Percentiles rank a stretch among this genome's conserved stretches.
Evolutionary conservation across 2,329 filamentous ascomycete species (phyloP).

Genomic region (Ophiostoma ulmi): DNA sequence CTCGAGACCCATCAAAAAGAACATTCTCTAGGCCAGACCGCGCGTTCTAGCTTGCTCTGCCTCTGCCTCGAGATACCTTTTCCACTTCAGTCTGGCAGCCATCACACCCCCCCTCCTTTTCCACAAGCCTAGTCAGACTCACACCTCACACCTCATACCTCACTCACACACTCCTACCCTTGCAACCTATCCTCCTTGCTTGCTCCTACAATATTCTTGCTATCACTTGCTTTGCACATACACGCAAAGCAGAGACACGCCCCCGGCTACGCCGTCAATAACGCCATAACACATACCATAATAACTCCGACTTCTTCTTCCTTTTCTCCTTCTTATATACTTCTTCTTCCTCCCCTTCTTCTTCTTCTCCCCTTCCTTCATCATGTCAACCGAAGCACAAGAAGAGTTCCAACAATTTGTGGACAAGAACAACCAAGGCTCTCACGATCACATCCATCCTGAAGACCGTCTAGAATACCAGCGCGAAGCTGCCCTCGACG

Average conservation of each 20-base stretch:
- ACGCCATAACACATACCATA: background rate
- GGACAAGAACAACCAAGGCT: constrained; percentile 48
- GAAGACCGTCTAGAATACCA: constrained; percentile 13
- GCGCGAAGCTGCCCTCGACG: constrained; percentile 37
- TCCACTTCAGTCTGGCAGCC: background rate
- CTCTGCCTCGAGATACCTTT: background rate
- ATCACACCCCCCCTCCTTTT: background rate
- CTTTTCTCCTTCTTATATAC: constrained; percentile 13
- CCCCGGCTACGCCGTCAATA: background rate
- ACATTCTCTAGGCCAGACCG: constrained; percentile 3
- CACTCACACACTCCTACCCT: background rate
- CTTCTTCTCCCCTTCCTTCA: constrained; percentile 31
- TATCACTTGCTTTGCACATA: constrained; percentile 9
- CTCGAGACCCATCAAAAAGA: background rate
- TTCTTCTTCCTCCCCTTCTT: constrained; percentile 26
- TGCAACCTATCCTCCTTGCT: constrained; percentile 1
- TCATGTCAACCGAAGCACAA: constrained; percentile 53
- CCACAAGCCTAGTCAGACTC: background rate
- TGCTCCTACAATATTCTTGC: constrained; percentile 8
- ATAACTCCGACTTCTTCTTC: background rate
- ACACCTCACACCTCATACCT: background rate
- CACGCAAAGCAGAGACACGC: constrained; percentile 8
- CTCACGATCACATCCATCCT: constrained; percentile 35
- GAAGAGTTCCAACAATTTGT: constrained; percentile 63
- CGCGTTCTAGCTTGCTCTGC: constrained; percentile 2